phyloP scores from a whole-genome alignment of 768 basidiomycete genomes.

The Tephrocybe sp. region DNA sequence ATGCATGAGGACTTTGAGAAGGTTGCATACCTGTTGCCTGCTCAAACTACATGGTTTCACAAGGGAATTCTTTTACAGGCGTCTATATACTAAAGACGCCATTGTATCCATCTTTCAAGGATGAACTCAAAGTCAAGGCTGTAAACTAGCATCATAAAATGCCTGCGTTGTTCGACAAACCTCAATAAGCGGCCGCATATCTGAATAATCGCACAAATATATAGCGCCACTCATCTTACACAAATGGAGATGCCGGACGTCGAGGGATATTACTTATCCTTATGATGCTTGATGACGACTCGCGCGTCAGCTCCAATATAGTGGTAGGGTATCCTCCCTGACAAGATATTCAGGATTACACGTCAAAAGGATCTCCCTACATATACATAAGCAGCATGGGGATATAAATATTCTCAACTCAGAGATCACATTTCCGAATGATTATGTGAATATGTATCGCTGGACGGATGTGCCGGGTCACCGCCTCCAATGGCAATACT shows the following conservation, averaged over 20 bases:
- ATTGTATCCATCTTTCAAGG: too few species aligned
- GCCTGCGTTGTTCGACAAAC: not conserved
- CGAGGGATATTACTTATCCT: conserved; percentile 40
- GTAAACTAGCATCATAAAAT: not conserved
- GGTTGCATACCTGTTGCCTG: too few species aligned
- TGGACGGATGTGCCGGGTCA: conserved; percentile 11
- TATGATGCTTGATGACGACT: conserved; percentile 41
- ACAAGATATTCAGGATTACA: conserved; percentile 28
- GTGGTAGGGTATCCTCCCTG: conserved; percentile 42
- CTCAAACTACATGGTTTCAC: too few species aligned
- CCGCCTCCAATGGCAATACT: conserved; percentile 26
- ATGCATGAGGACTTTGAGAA: too few species aligned
- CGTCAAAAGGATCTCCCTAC: not conserved
- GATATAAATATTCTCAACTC: conserved; percentile 27
- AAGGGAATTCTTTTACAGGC: too few species aligned
- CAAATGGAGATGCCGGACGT: conserved; percentile 34
- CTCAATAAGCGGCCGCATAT: not conserved
- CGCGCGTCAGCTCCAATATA: conserved; percentile 37
- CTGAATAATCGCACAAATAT: conserved; percentile 36
- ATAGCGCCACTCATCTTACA: conserved; percentile 38
- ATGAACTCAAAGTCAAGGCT: too few species aligned
- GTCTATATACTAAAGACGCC: not conserved
- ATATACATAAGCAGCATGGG: not conserved
- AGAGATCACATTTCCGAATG: conserved; percentile 44
- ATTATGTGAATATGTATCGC: conserved; percentile 50